Percentiles rank a stretch among this genome's conserved stretches.
These are phyloP conservation scores for Ligustrum vulgare DNA, from an alignment of 257 asterid genomes.

Conservation along the genomic window DNA sequence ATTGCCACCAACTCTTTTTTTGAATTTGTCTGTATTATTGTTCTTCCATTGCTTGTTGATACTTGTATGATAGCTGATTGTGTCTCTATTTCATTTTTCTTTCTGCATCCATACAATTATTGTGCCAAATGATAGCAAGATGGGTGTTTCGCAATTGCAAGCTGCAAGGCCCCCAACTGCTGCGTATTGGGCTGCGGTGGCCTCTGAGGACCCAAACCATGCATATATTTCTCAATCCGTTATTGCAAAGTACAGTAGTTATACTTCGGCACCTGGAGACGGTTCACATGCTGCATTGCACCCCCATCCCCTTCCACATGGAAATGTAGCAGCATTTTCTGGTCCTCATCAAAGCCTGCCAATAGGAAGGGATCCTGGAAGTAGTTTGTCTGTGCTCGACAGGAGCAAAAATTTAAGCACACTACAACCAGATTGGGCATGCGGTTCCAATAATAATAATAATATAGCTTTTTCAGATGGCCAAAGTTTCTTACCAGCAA, in stretches of 20 bases:
- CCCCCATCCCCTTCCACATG: background rate
- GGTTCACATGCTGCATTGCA: background rate
- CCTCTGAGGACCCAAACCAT: conserved; percentile 1
- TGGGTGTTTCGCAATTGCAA: background rate
- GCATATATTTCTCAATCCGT: background rate
- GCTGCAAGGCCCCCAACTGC: background rate
- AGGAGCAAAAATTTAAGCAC: background rate
- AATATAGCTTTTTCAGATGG: background rate
- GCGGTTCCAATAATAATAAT: background rate
- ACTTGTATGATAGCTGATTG: background rate
- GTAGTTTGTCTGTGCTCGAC: no score
- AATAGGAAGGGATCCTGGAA: background rate
- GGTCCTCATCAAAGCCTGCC: background rate
- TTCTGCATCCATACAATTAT: background rate
- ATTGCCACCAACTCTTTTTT: background rate
- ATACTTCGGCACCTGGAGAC: background rate
- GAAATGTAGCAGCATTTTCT: background rate
- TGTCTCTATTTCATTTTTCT: no score
- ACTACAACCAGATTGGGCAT: background rate
- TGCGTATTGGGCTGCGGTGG: background rate
- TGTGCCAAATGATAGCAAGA: background rate
- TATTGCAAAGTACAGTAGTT: background rate
- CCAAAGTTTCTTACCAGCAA: background rate
- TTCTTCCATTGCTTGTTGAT: background rate
- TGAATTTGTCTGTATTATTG: background rate